Percentiles rank a stretch among this genome's conserved stretches.
Evolutionary conservation across 2,329 filamentous ascomycete species (phyloP).

Genomic region (Colletotrichum sp.): DNA sequence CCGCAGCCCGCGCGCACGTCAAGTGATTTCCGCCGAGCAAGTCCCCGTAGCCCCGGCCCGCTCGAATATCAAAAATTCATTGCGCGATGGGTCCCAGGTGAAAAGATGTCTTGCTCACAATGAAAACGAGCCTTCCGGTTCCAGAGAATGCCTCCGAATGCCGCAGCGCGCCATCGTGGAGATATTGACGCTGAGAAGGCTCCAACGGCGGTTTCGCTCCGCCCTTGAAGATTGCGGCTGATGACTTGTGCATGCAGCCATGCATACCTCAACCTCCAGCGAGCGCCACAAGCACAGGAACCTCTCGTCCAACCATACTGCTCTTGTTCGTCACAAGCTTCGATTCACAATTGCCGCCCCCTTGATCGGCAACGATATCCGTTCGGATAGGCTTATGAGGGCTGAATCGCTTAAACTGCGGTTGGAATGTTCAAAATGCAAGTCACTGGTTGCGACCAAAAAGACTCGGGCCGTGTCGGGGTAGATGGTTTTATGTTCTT

Average conservation of each 20-base stretch:
- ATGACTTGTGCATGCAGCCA: neutral
- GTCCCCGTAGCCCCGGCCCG: neutral
- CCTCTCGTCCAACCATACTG: neutral
- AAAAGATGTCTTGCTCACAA: neutral
- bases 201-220: neutral
- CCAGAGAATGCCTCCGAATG: neutral
- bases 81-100: neutral
- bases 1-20: neutral
- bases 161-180: neutral
- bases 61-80: neutral
- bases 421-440: neutral
- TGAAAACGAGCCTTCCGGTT: neutral
- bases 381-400: neutral
- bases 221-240: neutral
- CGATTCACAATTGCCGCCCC: neutral
- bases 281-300: neutral
- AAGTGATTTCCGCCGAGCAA: neutral
- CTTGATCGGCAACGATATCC: neutral
- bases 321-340: neutral
- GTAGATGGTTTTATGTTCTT: neutral
- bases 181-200: neutral
- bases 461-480: neutral
- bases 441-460: neutral
- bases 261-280: neutral
- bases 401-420: neutral